Conservation (phyloP, 345 rosid genomes). For the Stellera chamaejasme region DNA sequence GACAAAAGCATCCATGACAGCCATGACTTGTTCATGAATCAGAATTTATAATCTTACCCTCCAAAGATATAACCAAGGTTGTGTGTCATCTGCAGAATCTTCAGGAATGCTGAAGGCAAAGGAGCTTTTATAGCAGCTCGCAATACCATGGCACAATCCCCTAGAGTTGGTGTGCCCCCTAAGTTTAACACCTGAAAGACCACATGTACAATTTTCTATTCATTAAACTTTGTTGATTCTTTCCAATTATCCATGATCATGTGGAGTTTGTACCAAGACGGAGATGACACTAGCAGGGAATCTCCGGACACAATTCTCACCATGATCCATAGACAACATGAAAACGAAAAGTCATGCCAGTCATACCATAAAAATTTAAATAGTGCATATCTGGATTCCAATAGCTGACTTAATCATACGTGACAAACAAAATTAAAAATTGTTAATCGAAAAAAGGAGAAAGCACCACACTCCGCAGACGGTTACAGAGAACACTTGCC, state of each 20-base stretch:
- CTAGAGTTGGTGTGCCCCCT: conserved; percentile 82
- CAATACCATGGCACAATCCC: conserved; percentile 83
- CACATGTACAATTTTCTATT: conserved; percentile 1
- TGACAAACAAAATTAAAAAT: neutral
- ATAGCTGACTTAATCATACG: neutral
- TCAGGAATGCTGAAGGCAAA: conserved; percentile 80
- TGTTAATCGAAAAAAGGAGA: neutral
- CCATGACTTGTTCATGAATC: neutral
- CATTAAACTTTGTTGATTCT: neutral
- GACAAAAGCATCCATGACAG: neutral
- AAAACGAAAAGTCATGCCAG: conserved; percentile 5
- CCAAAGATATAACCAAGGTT: conserved; percentile 72
- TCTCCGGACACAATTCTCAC: neutral
- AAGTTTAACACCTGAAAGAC: conserved; percentile 68
- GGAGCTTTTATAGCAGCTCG: conserved; percentile 84
- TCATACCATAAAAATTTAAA: neutral
- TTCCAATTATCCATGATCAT: too few relatives aligned
- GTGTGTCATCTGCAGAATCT: conserved; percentile 75
- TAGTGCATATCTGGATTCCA: neutral
- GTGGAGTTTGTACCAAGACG: neutral
- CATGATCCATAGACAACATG: neutral
- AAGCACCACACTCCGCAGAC: neutral
- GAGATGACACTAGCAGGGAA: neutral
- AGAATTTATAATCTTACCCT: conserved; percentile 37
- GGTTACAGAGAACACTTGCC: neutral